These are phyloP conservation scores for Fusarium sp. DNA, from an alignment of 2,329 filamentous ascomycete species.

Conservation along the genomic window DNA sequence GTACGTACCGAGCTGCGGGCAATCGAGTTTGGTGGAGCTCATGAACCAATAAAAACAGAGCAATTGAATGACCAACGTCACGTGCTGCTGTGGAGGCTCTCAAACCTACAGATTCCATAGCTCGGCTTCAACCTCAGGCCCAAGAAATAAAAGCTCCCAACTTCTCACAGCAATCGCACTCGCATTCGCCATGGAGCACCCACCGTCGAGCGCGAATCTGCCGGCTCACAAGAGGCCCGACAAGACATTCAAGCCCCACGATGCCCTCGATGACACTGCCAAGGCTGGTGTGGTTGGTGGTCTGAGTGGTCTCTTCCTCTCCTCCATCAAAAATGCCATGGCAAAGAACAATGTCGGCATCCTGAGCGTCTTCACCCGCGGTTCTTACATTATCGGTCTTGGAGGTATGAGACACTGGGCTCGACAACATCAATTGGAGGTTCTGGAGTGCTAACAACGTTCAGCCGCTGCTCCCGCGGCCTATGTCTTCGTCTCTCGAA, in stretches of 20 bases:
- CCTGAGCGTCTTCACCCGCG: conserved; percentile 82
- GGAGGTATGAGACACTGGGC: conserved; percentile 48
- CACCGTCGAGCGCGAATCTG: conserved; percentile 47
- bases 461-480: conserved; percentile 72
- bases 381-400: conserved; percentile 77
- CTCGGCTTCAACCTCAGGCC: conserved; percentile 48
- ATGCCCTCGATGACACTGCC: conserved; percentile 77
- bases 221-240: conserved; percentile 45
- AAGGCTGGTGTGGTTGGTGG: conserved; percentile 75
- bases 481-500: conserved; percentile 81
- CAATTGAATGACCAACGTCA: conserved; percentile 55
- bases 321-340: conserved; percentile 88
- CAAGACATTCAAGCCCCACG: conserved; percentile 74
- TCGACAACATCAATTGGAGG: conserved; percentile 35
- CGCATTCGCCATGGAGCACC: conserved; percentile 52
- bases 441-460: conserved; percentile 44
- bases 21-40: conserved; percentile 19
- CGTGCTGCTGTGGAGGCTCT: conserved; percentile 49
- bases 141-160: conserved; percentile 47
- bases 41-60: conserved; percentile 49
- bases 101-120: conserved; percentile 44
- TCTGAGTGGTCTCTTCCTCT: conserved; percentile 76
- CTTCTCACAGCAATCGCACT: conserved; percentile 27
- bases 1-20: conserved; percentile 37
- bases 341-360: conserved; percentile 84